A percentile compares a stretch with the other conserved stretches of the same genome.
Evolutionary conservation across 345 rosid genomes (phyloP).

Genomic region (Durio zibethinus): DNA sequence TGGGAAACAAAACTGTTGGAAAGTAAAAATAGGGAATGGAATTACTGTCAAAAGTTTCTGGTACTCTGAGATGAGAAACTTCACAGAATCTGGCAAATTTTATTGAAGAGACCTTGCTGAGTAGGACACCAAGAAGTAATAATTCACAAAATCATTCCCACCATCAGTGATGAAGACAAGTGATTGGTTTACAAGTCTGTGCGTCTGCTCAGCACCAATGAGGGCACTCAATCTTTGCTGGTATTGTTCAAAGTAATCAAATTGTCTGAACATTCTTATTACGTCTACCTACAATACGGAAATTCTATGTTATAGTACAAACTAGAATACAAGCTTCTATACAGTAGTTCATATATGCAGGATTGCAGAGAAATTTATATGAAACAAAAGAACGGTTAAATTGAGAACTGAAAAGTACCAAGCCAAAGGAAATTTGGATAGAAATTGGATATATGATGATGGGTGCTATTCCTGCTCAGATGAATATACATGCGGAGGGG

Average conservation of each 20-base stretch:
- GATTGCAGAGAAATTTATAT: background rate
- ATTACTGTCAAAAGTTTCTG: constrained; percentile 34
- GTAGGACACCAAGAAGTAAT: constrained; percentile 47
- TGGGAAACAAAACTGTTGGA: background rate
- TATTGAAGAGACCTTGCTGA: constrained; percentile 51
- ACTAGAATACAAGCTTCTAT: background rate
- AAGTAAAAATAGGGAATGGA: background rate
- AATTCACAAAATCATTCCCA: constrained; percentile 67
- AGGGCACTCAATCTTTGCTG: constrained; percentile 15
- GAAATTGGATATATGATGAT: no score
- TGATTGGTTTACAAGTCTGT: constrained; percentile 42
- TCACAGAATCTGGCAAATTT: constrained; percentile 39
- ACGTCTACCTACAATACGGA: background rate
- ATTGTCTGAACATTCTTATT: background rate
- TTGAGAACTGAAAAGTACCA: background rate
- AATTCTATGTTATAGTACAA: background rate
- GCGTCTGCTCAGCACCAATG: constrained; percentile 42
- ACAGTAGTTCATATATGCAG: background rate
- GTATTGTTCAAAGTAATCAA: background rate
- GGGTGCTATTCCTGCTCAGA: no score
- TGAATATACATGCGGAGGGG: no score
- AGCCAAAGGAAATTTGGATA: no score
- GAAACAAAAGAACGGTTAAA: constrained; percentile 25
- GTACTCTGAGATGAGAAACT: constrained; percentile 44
- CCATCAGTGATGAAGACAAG: constrained; percentile 55